Percentiles rank a stretch among this genome's conserved stretches.
Conservation (phyloP, 371 early-diverging fungal genomes). For the Rhizopus delemar region DNA sequence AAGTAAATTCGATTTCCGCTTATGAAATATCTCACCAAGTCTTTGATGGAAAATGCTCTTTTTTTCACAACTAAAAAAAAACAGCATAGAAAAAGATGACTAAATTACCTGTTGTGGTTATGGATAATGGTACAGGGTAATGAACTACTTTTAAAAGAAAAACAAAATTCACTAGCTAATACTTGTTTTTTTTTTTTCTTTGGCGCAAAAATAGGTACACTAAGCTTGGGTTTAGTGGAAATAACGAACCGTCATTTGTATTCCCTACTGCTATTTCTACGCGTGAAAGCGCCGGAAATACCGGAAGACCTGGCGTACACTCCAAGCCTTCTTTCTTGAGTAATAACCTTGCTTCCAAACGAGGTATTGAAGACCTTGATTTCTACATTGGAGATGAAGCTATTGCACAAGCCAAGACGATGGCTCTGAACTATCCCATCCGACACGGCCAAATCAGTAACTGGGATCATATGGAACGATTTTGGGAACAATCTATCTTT, state of each 20-base stretch:
- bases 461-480: conserved; percentile 94
- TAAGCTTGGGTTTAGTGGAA: conserved; percentile 98
- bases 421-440: conserved; percentile 84
- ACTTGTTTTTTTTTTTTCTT: background rate
- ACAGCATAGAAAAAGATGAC: conserved; percentile 31
- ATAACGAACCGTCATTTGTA: conserved; percentile 94
- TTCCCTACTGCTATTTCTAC: conserved; percentile 93
- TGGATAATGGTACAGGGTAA: conserved; percentile 95
- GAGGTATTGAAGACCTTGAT: conserved; percentile 96
- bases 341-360: conserved; percentile 87
- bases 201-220: conserved; percentile 71
- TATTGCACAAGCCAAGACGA: conserved; percentile 80
- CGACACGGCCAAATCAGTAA: conserved; percentile 90
- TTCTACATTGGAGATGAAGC: conserved; percentile 98
- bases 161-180: background rate
- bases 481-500: conserved; percentile 96
- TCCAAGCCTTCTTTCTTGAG: conserved; percentile 63
- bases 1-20: background rate
- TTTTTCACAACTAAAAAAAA: background rate
- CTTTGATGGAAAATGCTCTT: background rate
- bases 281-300: conserved; percentile 57
- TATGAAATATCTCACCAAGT: background rate
- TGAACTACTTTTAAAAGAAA: conserved; percentile 13
- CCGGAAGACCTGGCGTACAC: conserved; percentile 59
- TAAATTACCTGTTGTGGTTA: conserved; percentile 79